Percentiles rank a stretch among this genome's conserved stretches.
phyloP scores from a whole-genome alignment of 768 basidiomycete species.

The Kwoniella heveanensis region DNA sequence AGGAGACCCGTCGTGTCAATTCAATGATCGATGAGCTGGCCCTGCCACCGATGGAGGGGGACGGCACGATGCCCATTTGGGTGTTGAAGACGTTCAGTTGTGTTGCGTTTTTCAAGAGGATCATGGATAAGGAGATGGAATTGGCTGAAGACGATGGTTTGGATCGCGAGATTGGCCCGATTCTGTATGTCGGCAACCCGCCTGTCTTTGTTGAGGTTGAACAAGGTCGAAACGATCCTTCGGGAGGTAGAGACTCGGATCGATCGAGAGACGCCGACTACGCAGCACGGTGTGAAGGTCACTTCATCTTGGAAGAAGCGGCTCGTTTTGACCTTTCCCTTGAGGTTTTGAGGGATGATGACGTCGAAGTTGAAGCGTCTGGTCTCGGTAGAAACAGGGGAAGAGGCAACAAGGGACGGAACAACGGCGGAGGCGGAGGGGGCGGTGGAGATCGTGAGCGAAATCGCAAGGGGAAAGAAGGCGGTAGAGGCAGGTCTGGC shows the following conservation, averaged over 20 bases:
- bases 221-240: constrained; percentile 20
- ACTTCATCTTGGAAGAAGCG: constrained; percentile 42
- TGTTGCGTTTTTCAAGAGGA: constrained; percentile 20
- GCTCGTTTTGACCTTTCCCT: constrained; percentile 41
- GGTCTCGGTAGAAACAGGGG: constrained; percentile 11
- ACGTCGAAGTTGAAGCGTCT: constrained; percentile 32
- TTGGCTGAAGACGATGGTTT: background rate
- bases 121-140: constrained; percentile 18
- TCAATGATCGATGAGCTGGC: constrained; percentile 33
- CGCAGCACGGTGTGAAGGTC: constrained; percentile 41
- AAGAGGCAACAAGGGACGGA: constrained; percentile 14
- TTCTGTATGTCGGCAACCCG: constrained; percentile 26
- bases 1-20: constrained; percentile 23
- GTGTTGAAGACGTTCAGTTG: constrained; percentile 26
- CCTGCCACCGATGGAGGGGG: constrained; percentile 30
- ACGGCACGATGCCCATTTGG: constrained; percentile 25
- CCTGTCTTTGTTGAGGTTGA: constrained; percentile 26
- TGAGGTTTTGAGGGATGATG: constrained; percentile 48
- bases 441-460: constrained; percentile 14
- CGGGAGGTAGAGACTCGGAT: constrained; percentile 19
- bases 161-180: constrained; percentile 16
- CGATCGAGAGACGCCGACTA: constrained; percentile 18
- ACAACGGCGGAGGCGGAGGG: constrained; percentile 23
- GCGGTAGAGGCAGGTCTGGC: background rate
- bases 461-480: constrained; percentile 14